These are phyloP conservation scores for Anthracocystis setariae DNA, from an alignment of 1,284 basidiomycete genomes.

Conservation along the genomic window DNA sequence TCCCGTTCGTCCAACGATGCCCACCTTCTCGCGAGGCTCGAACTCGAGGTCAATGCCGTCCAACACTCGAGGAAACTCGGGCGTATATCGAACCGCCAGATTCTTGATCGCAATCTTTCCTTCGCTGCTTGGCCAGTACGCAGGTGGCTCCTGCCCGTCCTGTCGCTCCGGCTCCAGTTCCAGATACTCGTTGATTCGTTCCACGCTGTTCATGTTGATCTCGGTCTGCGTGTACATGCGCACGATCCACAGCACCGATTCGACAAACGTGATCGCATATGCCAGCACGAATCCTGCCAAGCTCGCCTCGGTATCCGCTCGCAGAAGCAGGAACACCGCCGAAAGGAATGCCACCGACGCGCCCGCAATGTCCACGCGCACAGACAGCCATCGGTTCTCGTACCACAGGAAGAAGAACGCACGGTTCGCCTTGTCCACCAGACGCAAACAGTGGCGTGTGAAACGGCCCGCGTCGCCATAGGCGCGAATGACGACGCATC, in stretches of 20 bases:
- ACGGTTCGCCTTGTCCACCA: constrained; percentile 70
- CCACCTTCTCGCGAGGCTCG: constrained; percentile 65
- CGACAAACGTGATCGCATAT: constrained; percentile 71
- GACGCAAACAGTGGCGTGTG: constrained; percentile 69
- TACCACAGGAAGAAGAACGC: constrained; percentile 71
- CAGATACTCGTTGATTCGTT: constrained; percentile 67
- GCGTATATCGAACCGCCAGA: constrained; percentile 65
- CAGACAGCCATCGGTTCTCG: constrained; percentile 70
- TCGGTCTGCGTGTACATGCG: constrained; percentile 64
- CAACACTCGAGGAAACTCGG: constrained; percentile 65
- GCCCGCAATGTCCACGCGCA: constrained; percentile 65
- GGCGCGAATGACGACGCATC: constrained; percentile 85
- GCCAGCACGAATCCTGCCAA: constrained; percentile 61
- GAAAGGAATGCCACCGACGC: constrained; percentile 59
- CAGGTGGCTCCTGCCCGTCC: constrained; percentile 61
- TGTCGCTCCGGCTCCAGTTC: constrained; percentile 55
- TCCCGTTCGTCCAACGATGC: constrained; percentile 76
- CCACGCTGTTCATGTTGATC: constrained; percentile 68
- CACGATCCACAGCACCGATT: constrained; percentile 71
- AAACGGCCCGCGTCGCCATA: constrained; percentile 85
- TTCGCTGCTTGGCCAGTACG: constrained; percentile 65
- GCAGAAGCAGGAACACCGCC: constrained; percentile 72
- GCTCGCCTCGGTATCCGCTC: constrained; percentile 63
- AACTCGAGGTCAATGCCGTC: constrained; percentile 62
- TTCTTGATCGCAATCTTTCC: constrained; percentile 63